These are phyloP conservation scores for Mychonastes homosphaera DNA, from an alignment of 139 green algal species.

Conservation along the genomic window DNA sequence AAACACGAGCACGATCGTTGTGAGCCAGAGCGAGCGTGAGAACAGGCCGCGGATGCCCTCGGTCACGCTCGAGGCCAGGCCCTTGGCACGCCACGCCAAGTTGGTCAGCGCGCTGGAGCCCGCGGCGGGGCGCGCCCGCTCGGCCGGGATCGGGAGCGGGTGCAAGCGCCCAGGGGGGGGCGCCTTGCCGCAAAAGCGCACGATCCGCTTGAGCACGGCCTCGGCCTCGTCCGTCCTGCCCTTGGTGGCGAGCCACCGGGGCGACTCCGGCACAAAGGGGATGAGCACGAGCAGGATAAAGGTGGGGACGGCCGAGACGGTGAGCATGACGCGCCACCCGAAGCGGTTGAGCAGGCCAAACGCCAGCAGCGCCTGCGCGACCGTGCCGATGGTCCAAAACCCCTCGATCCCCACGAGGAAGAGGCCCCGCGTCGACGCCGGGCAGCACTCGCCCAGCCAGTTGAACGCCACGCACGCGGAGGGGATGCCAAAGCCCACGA, in stretches of 20 bases:
- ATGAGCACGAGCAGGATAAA: slow-evolving; percentile 41
- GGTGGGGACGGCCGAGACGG: slow-evolving; percentile 18
- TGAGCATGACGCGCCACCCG: slow-evolving; percentile 39
- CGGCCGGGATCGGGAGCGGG: neutral
- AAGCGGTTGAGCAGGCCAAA: slow-evolving; percentile 53
- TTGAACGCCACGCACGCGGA: slow-evolving; percentile 9
- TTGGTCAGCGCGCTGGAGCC: slow-evolving; percentile 1
- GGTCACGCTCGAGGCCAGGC: neutral
- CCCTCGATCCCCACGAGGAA: slow-evolving; percentile 38
- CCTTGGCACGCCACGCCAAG: neutral
- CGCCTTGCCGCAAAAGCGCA: slow-evolving; percentile 24
- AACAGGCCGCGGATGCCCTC: neutral
- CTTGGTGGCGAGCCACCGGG: slow-evolving; percentile 48
- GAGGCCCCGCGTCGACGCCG: slow-evolving; percentile 29
- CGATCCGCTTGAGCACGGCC: slow-evolving; percentile 29
- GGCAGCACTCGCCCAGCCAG: slow-evolving; percentile 20
- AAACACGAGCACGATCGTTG: too few relatives aligned
- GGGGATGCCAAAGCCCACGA: slow-evolving; percentile 26
- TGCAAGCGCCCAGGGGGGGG: slow-evolving; percentile 20
- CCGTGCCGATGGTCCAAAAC: slow-evolving; percentile 63
- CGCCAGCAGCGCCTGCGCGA: slow-evolving; percentile 47
- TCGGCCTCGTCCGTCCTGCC: slow-evolving; percentile 29
- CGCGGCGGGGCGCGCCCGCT: neutral
- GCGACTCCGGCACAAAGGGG: slow-evolving; percentile 60
- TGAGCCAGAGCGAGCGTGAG: too few relatives aligned